A percentile compares a stretch with the other conserved stretches of the same genome.
phyloP scores from a whole-genome alignment of 176 grass and related monocot genomes.

The Carex kokanica region DNA sequence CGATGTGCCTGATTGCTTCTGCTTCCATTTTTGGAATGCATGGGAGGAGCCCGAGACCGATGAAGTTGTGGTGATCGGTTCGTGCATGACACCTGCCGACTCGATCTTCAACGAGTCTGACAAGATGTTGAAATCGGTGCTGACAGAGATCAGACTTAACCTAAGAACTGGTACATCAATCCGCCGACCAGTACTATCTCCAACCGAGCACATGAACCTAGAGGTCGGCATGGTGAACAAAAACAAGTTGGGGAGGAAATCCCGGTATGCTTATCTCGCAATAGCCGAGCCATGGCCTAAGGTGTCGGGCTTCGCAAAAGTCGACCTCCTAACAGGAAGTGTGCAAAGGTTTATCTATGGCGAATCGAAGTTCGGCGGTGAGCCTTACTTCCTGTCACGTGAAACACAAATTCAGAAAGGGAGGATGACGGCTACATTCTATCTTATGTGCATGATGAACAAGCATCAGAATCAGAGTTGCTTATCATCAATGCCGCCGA shows the following conservation, averaged over 20 bases:
- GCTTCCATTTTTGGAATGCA: conserved; percentile 97
- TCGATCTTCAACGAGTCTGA: conserved; percentile 84
- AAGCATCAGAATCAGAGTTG: conserved; percentile 43
- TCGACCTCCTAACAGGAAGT: conserved; percentile 68
- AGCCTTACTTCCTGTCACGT: conserved; percentile 73
- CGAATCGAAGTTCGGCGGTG: conserved; percentile 58
- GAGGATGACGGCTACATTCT: conserved; percentile 82
- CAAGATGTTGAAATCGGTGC: conserved; percentile 52
- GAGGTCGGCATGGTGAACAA: conserved; percentile 92
- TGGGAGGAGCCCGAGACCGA: conserved; percentile 58
- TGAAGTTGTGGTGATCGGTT: conserved; percentile 77
- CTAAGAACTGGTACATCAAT: conserved; percentile 52
- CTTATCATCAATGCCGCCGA: conserved; percentile 63
- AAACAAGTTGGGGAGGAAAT: conserved; percentile 50
- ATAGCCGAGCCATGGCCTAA: conserved; percentile 94
- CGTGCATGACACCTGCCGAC: conserved; percentile 90
- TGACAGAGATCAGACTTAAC: conserved; percentile 85
- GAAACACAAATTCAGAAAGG: conserved; percentile 16
- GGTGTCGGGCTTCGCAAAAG: conserved; percentile 96
- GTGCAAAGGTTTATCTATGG: conserved; percentile 54
- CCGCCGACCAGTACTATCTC: conserved; percentile 48
- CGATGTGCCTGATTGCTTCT: conserved; percentile 92
- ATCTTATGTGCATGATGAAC: conserved; percentile 57
- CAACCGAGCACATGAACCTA: conserved; percentile 47
- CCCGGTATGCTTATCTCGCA: conserved; percentile 73